Conservation (phyloP, 805 yeast genomes). For the Jamesozyma piceae region DNA sequence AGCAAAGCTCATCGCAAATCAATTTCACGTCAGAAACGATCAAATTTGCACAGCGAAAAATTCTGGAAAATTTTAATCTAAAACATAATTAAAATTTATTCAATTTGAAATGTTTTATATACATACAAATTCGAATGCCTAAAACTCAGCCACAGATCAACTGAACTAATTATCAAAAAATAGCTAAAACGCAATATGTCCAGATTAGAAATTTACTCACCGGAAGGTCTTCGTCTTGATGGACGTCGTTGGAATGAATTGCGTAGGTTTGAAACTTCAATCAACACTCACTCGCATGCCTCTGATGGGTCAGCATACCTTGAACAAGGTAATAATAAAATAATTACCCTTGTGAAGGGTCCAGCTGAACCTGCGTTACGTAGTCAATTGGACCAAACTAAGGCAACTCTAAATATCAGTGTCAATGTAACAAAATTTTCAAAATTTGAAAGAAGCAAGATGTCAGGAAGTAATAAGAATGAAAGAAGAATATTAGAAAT, state of each 20-base stretch:
- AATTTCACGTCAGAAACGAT: not conserved
- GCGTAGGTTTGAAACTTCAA: slow-evolving; percentile 67
- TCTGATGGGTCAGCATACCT: slow-evolving; percentile 89
- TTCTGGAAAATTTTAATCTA: too few species aligned
- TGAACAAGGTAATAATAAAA: slow-evolving; percentile 86
- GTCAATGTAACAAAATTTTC: slow-evolving; percentile 75
- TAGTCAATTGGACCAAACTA: slow-evolving; percentile 41
- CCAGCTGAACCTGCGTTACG: slow-evolving; percentile 73
- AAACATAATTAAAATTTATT: too few species aligned
- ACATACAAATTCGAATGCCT: too few species aligned
- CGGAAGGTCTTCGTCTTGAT: slow-evolving; percentile 87
- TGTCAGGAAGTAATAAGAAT: slow-evolving; percentile 37
- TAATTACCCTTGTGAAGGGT: slow-evolving; percentile 76
- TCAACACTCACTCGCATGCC: slow-evolving; percentile 80
- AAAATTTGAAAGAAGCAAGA: slow-evolving; percentile 63
- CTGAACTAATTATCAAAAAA: too few species aligned
- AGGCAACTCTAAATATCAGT: slow-evolving; percentile 53
- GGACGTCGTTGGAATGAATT: slow-evolving; percentile 95
- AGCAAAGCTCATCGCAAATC: not conserved
- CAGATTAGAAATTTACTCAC: slow-evolving; percentile 77
- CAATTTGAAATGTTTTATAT: too few species aligned
- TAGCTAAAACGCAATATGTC: too few species aligned
- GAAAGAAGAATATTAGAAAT: slow-evolving; percentile 67
- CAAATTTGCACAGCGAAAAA: not conserved
- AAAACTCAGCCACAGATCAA: too few species aligned